These are phyloP conservation scores for Bruguiera gymnorhiza DNA, from an alignment of 345 rosid genomes.

Conservation along the genomic window DNA sequence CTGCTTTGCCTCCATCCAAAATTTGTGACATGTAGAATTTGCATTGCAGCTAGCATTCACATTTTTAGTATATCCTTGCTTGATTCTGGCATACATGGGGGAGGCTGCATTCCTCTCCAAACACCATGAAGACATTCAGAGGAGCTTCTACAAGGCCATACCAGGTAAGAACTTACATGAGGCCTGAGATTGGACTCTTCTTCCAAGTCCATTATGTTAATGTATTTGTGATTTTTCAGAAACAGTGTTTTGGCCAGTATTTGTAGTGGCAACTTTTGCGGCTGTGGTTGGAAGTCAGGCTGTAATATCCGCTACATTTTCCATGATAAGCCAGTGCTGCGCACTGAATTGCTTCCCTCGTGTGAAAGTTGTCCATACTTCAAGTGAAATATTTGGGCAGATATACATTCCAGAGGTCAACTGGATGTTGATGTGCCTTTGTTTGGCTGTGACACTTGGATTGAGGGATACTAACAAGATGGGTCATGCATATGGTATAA, in stretches of 20 bases:
- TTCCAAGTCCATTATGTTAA: background rate
- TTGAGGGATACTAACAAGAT: conserved; percentile 19
- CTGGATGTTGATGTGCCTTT: conserved; percentile 25
- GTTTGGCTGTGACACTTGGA: conserved; percentile 25
- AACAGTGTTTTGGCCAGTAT: conserved; percentile 19
- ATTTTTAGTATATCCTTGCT: conserved; percentile 22
- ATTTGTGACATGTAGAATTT: background rate
- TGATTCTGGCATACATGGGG: conserved; percentile 31
- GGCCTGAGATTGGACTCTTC: background rate
- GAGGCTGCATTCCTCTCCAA: conserved; percentile 32
- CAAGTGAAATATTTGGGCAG: conserved; percentile 21
- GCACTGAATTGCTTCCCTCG: conserved; percentile 24
- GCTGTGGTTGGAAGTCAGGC: conserved; percentile 32
- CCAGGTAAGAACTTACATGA: conserved; percentile 27
- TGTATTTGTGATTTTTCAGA: background rate
- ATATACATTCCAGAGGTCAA: conserved; percentile 31
- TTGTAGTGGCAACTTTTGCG: conserved; percentile 20
- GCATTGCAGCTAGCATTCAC: conserved; percentile 40
- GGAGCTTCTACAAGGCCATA: conserved; percentile 25
- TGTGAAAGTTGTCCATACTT: conserved; percentile 24
- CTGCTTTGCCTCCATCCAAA: conserved; percentile 5
- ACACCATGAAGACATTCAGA: conserved; percentile 24
- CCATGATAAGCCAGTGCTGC: conserved; percentile 24
- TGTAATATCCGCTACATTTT: conserved; percentile 22
- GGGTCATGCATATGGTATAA: conserved; percentile 26